These are phyloP conservation scores for Cutaneotrichosporon dermatis DNA, from an alignment of 1,284 basidiomycete genomes.

Conservation along the genomic window DNA sequence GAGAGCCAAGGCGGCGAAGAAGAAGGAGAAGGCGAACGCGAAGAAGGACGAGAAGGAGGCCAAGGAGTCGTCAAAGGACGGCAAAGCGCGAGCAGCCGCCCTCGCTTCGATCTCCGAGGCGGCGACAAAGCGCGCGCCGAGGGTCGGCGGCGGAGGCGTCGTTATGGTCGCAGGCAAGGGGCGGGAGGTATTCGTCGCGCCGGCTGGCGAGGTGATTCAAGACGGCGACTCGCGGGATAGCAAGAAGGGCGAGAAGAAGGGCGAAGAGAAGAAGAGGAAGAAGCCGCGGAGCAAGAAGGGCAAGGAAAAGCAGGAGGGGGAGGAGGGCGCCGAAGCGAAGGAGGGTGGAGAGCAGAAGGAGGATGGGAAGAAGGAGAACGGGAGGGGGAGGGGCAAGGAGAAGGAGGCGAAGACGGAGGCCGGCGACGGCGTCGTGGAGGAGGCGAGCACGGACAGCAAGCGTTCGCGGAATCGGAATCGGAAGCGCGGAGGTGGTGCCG, in stretches of 20 bases:
- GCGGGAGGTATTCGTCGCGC: slow-evolving; percentile 31
- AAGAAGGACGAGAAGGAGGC: slow-evolving; percentile 3
- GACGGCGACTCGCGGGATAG: slow-evolving; percentile 15
- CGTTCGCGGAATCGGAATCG: slow-evolving; percentile 2
- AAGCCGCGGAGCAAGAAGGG: slow-evolving; percentile 1
- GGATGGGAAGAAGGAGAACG: slow-evolving; percentile 11
- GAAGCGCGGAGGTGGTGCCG: slow-evolving; percentile 2
- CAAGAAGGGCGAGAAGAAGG: slow-evolving; percentile 3
- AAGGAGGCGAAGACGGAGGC: slow-evolving; percentile 1
- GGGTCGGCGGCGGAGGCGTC: slow-evolving; percentile 15
- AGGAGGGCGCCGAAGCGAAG: background rate
- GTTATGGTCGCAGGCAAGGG: slow-evolving; percentile 43
- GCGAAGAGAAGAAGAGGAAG: slow-evolving; percentile 12
- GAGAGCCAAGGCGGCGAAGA: slow-evolving; percentile 50
- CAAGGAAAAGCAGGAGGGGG: background rate
- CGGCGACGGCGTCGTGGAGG: slow-evolving; percentile 2
- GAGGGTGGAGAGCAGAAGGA: background rate
- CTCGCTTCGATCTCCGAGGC: slow-evolving; percentile 34
- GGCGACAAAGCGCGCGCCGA: slow-evolving; percentile 30
- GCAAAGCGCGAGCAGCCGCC: slow-evolving; percentile 24
- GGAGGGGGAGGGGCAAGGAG: background rate
- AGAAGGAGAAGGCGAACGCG: slow-evolving; percentile 52
- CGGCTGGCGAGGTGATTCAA: background rate
- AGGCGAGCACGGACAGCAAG: slow-evolving; percentile 5
- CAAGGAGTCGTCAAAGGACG: slow-evolving; percentile 53